Evolutionary conservation across 352 stramenopile genomes (phyloP), one percentile per base, ranked within the genome.

Genomic region (Globisporangium takayamanum): DNA sequence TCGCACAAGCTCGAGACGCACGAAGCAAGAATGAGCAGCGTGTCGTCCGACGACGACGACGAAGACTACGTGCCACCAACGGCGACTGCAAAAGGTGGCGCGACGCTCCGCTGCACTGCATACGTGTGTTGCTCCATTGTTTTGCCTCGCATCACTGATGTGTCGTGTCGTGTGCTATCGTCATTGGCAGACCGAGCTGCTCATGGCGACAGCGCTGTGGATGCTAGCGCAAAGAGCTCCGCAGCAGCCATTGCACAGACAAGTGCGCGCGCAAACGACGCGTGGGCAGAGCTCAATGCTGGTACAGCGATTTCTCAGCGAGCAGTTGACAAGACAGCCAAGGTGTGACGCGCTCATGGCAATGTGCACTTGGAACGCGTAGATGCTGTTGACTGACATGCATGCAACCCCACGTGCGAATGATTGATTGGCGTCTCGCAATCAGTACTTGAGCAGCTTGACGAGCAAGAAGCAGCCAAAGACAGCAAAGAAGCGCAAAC

Each of bases 201-300:
- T 14, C 33, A 39, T 10, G 33, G 10, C 33, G 10, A 39, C 33
- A 12, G 10, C 33, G 10, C 33, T 39, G 33, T 3, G 5, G 33
- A 39, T 10, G 33, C 33, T 39, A 7, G 39, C 39, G 11, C 39
- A 7, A 45, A 45, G 14, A 45, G 39, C 14, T 45, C 39, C 14
- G 39, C 39, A 16, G 36, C 26, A 5, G 47, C 62, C 36, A 14
- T 33, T 30, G 6, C 45, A 1, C 51, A 66, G 42, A 47, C 45
- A 20, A 53, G 78, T 48, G 56, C 74, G 8, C 63, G 63, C 37
- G 64, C 88, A n/a, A 74, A 67, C 39, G 63, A 65, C 44, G 63
- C 88, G 16, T 94, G 81, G 80, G 67, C 70, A 2, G 81, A 92
- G 15, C 73, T 94, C 6, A 90, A 92, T 55, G 63, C 53, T 14